These are phyloP conservation scores for Phialemoniopsis sp. DNA, from an alignment of 2,329 filamentous ascomycete species.

Conservation along the genomic window DNA sequence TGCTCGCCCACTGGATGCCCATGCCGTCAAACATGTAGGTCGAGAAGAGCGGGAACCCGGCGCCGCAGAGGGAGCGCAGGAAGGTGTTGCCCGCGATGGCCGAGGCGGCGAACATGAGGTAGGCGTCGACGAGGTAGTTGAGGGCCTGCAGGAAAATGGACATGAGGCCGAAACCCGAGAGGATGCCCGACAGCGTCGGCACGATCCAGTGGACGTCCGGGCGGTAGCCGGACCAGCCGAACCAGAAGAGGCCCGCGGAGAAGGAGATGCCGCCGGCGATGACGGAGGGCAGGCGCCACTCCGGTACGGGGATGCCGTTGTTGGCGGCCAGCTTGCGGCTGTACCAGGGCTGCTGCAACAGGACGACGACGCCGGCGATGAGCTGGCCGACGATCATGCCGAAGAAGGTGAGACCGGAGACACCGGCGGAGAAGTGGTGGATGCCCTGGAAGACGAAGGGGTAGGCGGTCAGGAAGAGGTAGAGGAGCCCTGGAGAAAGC, in stretches of 20 bases:
- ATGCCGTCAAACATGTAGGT: slow-evolving; percentile 63
- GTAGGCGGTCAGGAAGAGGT: slow-evolving; percentile 83
- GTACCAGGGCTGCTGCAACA: slow-evolving; percentile 63
- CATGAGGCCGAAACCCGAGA: slow-evolving; percentile 73
- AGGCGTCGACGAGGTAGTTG: slow-evolving; percentile 78
- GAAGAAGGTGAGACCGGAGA: slow-evolving; percentile 77
- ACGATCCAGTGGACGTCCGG: slow-evolving; percentile 59
- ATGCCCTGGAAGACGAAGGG: slow-evolving; percentile 73
- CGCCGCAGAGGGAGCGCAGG: slow-evolving; percentile 72
- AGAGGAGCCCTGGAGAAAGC: slow-evolving; percentile 50
- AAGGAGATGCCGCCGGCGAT: slow-evolving; percentile 58
- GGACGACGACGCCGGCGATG: slow-evolving; percentile 60
- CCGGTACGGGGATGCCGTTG: slow-evolving; percentile 58
- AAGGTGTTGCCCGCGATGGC: slow-evolving; percentile 82
- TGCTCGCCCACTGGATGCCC: slow-evolving; percentile 59
- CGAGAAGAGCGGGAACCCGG: slow-evolving; percentile 76
- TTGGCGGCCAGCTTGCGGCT: slow-evolving; percentile 65
- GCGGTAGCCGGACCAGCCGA: slow-evolving; percentile 66
- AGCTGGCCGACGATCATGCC: slow-evolving; percentile 76
- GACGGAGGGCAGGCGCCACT: slow-evolving; percentile 62
- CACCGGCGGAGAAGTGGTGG: slow-evolving; percentile 65
- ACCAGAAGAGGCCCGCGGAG: slow-evolving; percentile 69
- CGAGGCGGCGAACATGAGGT: slow-evolving; percentile 70
- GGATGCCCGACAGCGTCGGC: slow-evolving; percentile 55
- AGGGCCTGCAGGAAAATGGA: slow-evolving; percentile 77